Percentiles rank a stretch among this genome's conserved stretches.
Evolutionary conservation across 371 early-diverging fungal species (phyloP).

Genomic region (Phascolomyces articulosus): DNA sequence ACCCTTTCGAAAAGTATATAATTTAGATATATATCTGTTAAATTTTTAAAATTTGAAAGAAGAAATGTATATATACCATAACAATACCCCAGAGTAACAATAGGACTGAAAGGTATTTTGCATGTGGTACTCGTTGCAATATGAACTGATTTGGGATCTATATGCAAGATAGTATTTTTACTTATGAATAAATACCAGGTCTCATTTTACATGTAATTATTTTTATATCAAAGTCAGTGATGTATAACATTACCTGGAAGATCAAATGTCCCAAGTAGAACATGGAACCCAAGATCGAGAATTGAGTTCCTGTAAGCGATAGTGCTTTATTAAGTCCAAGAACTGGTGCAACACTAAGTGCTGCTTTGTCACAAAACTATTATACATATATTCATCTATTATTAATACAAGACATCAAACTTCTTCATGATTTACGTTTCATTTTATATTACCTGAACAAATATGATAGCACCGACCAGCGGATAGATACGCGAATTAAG

Average conservation of each 20-base stretch:
- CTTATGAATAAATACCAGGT: no score
- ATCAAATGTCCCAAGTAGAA: slow-evolving; percentile 40
- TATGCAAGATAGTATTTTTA: no score
- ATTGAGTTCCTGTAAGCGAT: slow-evolving; percentile 23
- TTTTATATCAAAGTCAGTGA: no score
- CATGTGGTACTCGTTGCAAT: slow-evolving; percentile 35
- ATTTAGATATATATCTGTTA: neutral
- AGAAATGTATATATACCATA: slow-evolving; percentile 18
- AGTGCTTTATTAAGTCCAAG: slow-evolving; percentile 34
- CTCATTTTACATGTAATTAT: no score
- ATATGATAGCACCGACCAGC: slow-evolving; percentile 23
- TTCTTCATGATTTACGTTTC: no score
- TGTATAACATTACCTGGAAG: slow-evolving; percentile 34
- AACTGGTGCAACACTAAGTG: slow-evolving; percentile 36
- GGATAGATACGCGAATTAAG: slow-evolving; percentile 32
- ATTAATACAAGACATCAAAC: neutral
- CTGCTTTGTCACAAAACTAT: slow-evolving; percentile 47
- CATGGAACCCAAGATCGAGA: slow-evolving; percentile 33
- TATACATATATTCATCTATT: neutral
- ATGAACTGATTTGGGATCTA: slow-evolving; percentile 29
- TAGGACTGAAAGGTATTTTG: slow-evolving; percentile 27
- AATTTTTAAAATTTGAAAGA: neutral
- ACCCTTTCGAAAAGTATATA: neutral
- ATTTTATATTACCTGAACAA: slow-evolving; percentile 25
- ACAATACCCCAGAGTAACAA: slow-evolving; percentile 33